phyloP scores from a whole-genome alignment of 495 filamentous ascomycete species.

The Penicillium canescens region DNA sequence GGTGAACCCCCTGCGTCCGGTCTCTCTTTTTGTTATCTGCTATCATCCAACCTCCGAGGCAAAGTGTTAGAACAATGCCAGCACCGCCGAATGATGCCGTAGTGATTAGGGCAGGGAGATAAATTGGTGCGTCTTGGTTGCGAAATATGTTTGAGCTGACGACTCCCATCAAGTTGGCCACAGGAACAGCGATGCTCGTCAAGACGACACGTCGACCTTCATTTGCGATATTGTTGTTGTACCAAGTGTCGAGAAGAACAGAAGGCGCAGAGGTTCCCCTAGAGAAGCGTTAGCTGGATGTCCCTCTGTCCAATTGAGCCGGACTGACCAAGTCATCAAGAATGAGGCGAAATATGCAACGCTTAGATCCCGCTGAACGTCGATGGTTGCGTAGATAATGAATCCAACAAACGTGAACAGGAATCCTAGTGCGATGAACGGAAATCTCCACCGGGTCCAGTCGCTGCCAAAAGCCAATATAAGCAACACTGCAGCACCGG shows the following conservation, averaged over 20 bases:
- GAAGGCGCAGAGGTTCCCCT: conserved; percentile 51
- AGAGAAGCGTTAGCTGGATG: not conserved
- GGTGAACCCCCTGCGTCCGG: conserved; percentile 54
- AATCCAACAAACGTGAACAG: conserved; percentile 70
- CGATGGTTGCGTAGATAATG: conserved; percentile 66
- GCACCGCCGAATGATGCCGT: conserved; percentile 68
- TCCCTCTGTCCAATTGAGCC: not conserved
- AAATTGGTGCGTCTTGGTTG: conserved; percentile 65
- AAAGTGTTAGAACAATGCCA: conserved; percentile 56
- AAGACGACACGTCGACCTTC: conserved; percentile 67
- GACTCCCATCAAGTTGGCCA: conserved; percentile 76
- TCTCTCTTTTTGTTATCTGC: conserved; percentile 68
- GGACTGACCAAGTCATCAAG: conserved; percentile 68
- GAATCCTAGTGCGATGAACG: conserved; percentile 69
- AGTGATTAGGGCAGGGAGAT: conserved; percentile 69
- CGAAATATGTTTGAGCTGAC: conserved; percentile 71
- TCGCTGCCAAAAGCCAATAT: conserved; percentile 66
- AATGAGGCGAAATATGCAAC: conserved; percentile 75
- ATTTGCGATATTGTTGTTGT: conserved; percentile 76
- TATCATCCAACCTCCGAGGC: conserved; percentile 66
- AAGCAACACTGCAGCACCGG: conserved; percentile 65
- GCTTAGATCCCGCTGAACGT: conserved; percentile 51
- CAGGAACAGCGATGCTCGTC: conserved; percentile 67
- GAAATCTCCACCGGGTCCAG: conserved; percentile 61
- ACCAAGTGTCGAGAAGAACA: conserved; percentile 56